phyloP scores from a whole-genome alignment of 805 yeast genomes.

The Saturnispora gosingensis region DNA sequence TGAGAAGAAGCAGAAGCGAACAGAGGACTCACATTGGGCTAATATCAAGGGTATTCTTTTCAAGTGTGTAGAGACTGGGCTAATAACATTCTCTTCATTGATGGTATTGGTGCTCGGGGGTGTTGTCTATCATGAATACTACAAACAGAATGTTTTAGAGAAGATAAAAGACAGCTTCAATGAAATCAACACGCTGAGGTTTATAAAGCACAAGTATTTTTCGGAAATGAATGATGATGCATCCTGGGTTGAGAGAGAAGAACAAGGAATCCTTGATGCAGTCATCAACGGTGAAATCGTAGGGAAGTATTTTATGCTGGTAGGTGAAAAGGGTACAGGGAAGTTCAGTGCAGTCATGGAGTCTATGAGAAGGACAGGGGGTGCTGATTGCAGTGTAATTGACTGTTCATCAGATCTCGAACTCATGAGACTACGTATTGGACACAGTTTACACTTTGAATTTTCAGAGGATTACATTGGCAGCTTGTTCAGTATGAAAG shows the following conservation, averaged over 20 bases:
- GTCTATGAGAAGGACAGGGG: constrained; percentile 54
- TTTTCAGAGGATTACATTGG: constrained; percentile 80
- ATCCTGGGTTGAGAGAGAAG: constrained; percentile 64
- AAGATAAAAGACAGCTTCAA: constrained; percentile 64
- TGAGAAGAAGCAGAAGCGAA: not conserved
- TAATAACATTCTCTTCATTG: constrained; percentile 62
- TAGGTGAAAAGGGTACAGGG: constrained; percentile 86
- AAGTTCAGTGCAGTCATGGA: constrained; percentile 69
- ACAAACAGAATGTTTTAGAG: constrained; percentile 46
- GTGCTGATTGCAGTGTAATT: constrained; percentile 55
- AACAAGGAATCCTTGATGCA: constrained; percentile 55
- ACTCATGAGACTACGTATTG: constrained; percentile 65
- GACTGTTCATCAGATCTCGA: constrained; percentile 87
- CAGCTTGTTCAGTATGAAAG: constrained; percentile 66
- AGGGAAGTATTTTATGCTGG: constrained; percentile 62
- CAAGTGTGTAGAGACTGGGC: constrained; percentile 57
- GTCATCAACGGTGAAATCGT: constrained; percentile 52
- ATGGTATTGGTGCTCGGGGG: constrained; percentile 67
- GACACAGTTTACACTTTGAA: constrained; percentile 63
- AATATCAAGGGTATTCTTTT: not conserved
- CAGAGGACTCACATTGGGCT: not conserved
- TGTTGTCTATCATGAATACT: constrained; percentile 54
- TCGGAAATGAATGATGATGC: constrained; percentile 28
- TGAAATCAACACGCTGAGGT: constrained; percentile 50
- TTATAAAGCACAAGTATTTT: constrained; percentile 47